Base-by-base conservation (phyloP, 2,329 filamentous ascomycete species). In the Arthrocladium fulminans region DNA sequence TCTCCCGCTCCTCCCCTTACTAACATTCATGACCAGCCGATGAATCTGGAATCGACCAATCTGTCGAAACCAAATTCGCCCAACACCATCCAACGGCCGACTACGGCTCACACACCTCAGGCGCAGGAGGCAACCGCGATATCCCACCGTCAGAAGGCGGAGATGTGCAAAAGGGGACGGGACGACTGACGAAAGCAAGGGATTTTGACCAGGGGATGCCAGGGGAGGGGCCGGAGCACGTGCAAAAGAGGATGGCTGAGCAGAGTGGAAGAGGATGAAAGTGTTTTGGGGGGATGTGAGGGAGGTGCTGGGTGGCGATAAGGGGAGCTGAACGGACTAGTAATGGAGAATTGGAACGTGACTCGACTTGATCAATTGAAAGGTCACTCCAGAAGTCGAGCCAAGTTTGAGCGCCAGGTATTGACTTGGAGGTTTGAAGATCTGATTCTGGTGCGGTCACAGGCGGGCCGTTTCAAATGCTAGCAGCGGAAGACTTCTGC, bases 131-230 rank as follows among this genome's bases (percentile, higher is more conserved):
- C 51, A 63, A 63, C 53, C 64, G 61, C 42, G 61, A 63, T 7
- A 67, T 71, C 24, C 67, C 66, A 7, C 61, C 64, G 20, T 64
- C 68, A 19, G 67, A 71, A 49, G 68, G 68, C 34, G 68, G 68
- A 6, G 61, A 54, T 20, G 50, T 52, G 20, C 51, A 58, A 41
- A 52, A 50, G 38, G 50, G 38, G n/a, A 51, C 53, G 24, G 47
- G 53, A 10, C 67, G 65, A 51, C 52, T 65, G 38, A 63, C 65
- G 12, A 59, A 61, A 19, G 66, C 64, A 10, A 57, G 57, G 27
- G 57, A 69, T 4, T 71, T 65, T 46, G 58, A 65, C 13, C 45
- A 55, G 38, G 56, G 56, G 4, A 53, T 44, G 15, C 15, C 54
- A 3, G 57, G 57, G 8, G 54, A 59, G 42, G 57, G 57, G 9